These are phyloP conservation scores for Cyamopsis tetragonoloba DNA, from an alignment of 306 rosid genomes.

Conservation along the genomic window DNA sequence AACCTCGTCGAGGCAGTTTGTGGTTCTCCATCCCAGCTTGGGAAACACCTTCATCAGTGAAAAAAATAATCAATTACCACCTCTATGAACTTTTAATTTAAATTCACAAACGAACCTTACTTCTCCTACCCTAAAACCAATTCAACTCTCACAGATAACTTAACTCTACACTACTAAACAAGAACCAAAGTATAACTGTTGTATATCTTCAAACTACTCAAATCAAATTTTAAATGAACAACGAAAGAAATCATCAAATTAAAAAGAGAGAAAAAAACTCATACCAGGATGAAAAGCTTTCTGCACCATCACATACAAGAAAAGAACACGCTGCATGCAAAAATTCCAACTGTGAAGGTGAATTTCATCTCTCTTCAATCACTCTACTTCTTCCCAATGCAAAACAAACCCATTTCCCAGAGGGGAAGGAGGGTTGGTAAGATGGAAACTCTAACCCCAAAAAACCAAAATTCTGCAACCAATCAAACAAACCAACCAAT, in stretches of 20 bases:
- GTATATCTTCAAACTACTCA: conserved; percentile 25
- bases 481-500: conserved; percentile 31
- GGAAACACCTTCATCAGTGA: conserved; percentile 17
- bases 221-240: conserved; percentile 19
- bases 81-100: conserved; percentile 14
- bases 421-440: background rate
- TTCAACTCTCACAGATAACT: conserved; percentile 17
- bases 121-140: conserved; percentile 19
- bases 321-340: conserved; percentile 23
- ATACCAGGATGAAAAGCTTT: conserved; percentile 21
- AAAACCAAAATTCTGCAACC: background rate
- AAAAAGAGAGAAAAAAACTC: conserved; percentile 28
- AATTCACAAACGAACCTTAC: conserved; percentile 24
- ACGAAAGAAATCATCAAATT: conserved; percentile 4
- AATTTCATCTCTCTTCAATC: conserved; percentile 27
- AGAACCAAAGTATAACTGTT: conserved; percentile 9
- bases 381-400: conserved; percentile 28
- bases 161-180: conserved; percentile 4
- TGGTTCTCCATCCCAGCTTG: conserved; percentile 22
- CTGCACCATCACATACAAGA: conserved; percentile 16
- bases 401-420: conserved; percentile 20
- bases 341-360: conserved; percentile 28
- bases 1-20: conserved; percentile 23
- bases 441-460: conserved; percentile 5
- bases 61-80: conserved; percentile 10